A percentile compares a stretch with the other conserved stretches of the same genome.
Conservation (phyloP, 495 filamentous ascomycete species). For the Polyplosphaeria fusca region DNA sequence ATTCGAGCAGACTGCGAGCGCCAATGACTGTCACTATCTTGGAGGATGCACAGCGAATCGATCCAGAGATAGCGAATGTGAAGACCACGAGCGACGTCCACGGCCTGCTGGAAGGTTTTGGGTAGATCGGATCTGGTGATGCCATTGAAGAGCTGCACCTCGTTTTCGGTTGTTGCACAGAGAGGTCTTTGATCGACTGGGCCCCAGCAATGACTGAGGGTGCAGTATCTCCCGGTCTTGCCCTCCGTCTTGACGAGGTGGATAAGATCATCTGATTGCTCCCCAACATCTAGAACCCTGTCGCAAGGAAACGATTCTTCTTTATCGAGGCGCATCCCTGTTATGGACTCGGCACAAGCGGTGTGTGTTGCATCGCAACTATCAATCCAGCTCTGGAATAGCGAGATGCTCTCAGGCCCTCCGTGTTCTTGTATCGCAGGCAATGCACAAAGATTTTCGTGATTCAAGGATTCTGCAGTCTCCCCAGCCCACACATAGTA, state of each 20-base stretch:
- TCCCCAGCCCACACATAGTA: too few species aligned
- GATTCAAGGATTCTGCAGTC: too few species aligned
- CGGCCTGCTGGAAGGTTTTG: neutral
- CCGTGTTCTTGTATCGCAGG: neutral
- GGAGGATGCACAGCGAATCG: neutral
- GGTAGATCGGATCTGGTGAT: neutral
- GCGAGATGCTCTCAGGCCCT: neutral
- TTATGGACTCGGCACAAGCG: neutral
- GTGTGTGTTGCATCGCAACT: neutral
- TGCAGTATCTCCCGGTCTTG: neutral
- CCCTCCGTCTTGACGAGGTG: neutral
- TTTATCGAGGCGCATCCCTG: neutral
- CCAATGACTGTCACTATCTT: neutral
- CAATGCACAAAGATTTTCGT: too few species aligned
- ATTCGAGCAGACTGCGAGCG: neutral
- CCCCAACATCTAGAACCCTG: neutral
- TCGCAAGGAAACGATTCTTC: neutral
- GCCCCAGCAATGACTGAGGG: neutral
- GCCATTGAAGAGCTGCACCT: neutral
- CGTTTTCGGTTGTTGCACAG: neutral
- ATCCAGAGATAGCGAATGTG: neutral
- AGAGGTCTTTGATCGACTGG: neutral
- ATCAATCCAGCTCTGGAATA: neutral
- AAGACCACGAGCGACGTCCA: neutral
- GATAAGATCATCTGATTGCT: neutral